A percentile compares a stretch with the other conserved stretches of the same genome.
Conservation (phyloP, 768 basidiomycete genomes). For the Amanita muscaria region DNA sequence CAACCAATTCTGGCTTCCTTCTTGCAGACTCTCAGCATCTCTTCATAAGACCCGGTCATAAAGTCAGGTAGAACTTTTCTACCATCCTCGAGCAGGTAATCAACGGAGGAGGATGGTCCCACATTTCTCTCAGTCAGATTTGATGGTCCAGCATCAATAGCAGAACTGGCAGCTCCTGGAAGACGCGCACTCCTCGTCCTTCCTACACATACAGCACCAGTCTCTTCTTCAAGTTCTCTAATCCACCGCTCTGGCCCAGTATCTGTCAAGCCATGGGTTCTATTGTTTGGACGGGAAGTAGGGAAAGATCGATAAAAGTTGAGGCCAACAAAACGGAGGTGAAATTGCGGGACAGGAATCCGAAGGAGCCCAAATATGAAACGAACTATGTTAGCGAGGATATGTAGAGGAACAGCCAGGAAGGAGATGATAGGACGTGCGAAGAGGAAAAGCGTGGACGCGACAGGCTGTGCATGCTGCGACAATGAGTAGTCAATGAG, state of each 20-base stretch:
- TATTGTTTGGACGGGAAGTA: constrained; percentile 26
- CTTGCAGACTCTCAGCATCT: constrained; percentile 62
- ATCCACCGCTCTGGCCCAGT: constrained; percentile 66
- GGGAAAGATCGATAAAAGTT: constrained; percentile 36
- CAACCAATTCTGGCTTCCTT: constrained; percentile 68
- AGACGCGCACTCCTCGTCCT: constrained; percentile 25
- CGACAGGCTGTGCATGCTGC: constrained; percentile 13
- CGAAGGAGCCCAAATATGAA: constrained; percentile 61
- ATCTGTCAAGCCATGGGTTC: constrained; percentile 23
- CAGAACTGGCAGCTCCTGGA: constrained; percentile 15
- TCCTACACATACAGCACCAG: constrained; percentile 59
- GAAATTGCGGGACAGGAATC: constrained; percentile 46
- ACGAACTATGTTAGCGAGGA: constrained; percentile 51
- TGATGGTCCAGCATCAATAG: constrained; percentile 34
- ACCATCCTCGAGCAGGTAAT: constrained; percentile 24
- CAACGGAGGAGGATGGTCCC: constrained; percentile 10
- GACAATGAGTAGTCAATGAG: constrained; percentile 8
- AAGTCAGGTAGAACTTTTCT: constrained; percentile 70
- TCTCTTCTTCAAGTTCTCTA: constrained; percentile 75
- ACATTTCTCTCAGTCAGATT: constrained; percentile 29
- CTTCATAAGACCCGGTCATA: constrained; percentile 72
- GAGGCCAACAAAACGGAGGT: constrained; percentile 40
- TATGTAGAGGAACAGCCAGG: constrained; percentile 49
- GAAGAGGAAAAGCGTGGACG: constrained; percentile 16
- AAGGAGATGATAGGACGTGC: constrained; percentile 36